Conservation (phyloP, 2,329 filamentous ascomycete species). For the Penicillium sp. region DNA sequence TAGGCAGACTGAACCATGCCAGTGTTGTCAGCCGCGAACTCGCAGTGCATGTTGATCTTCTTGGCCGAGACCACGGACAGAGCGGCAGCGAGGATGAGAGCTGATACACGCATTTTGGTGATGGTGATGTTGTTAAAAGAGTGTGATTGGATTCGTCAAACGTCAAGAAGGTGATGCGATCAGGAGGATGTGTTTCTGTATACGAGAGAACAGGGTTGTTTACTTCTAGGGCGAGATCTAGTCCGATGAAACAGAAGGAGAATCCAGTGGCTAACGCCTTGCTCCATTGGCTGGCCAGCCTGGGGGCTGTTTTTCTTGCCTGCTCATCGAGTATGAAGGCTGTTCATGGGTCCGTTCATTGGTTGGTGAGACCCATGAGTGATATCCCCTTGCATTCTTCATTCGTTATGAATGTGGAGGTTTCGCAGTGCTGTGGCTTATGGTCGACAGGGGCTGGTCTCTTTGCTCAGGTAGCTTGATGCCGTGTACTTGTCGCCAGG, state of each 20-base stretch:
- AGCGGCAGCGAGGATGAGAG: conserved; percentile 13
- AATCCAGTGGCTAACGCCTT: conserved; percentile 11
- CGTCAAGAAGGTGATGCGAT: neutral
- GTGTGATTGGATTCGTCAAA: neutral
- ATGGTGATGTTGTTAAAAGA: neutral
- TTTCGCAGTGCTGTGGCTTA: neutral
- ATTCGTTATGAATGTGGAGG: conserved; percentile 19
- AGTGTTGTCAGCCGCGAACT: conserved; percentile 27
- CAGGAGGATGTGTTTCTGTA: conserved; percentile 9
- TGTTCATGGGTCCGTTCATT: conserved; percentile 8
- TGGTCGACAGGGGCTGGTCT: conserved; percentile 16
- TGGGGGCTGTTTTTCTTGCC: conserved; percentile 3
- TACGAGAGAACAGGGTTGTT: neutral
- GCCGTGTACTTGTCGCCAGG: neutral
- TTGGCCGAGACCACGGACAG: conserved; percentile 21
- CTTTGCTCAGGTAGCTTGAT: neutral
- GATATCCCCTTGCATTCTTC: conserved; percentile 27
- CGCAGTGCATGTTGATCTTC: conserved; percentile 30
- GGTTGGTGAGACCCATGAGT: conserved; percentile 8
- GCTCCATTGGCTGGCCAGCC: conserved; percentile 11
- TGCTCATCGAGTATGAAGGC: conserved; percentile 9
- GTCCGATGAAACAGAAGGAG: conserved; percentile 11
- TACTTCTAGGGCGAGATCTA: conserved; percentile 1
- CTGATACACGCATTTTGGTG: conserved; percentile 23
- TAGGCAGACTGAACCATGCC: conserved; percentile 31